Evolutionary conservation across 2,329 filamentous ascomycete species (phyloP).

Genomic region (Cucurbitaria berberidis): DNA sequence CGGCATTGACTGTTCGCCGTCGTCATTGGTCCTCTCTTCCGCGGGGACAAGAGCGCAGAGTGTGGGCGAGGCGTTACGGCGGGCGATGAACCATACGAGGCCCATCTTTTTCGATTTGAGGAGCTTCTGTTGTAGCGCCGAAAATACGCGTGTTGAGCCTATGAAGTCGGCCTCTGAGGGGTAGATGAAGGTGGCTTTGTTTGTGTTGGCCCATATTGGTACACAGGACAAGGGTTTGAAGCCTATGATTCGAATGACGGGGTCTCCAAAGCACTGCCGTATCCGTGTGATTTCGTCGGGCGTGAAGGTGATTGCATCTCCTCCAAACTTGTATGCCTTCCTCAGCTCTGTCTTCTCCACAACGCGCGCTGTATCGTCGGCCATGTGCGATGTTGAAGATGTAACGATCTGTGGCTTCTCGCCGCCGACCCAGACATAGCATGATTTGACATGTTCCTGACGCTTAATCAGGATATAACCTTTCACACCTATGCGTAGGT

Average conservation of each 20-base stretch:
- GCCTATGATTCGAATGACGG: conserved; percentile 85
- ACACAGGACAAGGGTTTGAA: conserved; percentile 83
- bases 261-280: conserved; percentile 75
- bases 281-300: conserved; percentile 81
- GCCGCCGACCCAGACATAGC: conserved; percentile 87
- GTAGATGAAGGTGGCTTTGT: conserved; percentile 90
- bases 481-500: conserved; percentile 85
- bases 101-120: conserved; percentile 79
- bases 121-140: conserved; percentile 87
- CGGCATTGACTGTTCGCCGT: conserved; percentile 73
- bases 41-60: conserved; percentile 85
- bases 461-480: conserved; percentile 89
- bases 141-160: conserved; percentile 91
- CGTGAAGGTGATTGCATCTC: conserved; percentile 84
- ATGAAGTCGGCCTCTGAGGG: conserved; percentile 89
- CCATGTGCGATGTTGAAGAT: conserved; percentile 74
- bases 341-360: conserved; percentile 83
- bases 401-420: conserved; percentile 82
- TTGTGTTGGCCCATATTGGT: conserved; percentile 82
- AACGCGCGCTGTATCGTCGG: conserved; percentile 76
- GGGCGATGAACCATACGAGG: conserved; percentile 86
- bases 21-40: conserved; percentile 65
- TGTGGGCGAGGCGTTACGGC: conserved; percentile 78
- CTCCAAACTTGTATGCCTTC: conserved; percentile 96
- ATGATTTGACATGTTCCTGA: conserved; percentile 79